These are phyloP conservation scores for Beauveria medogensis DNA, from an alignment of 2,329 filamentous ascomycete species.

Conservation along the genomic window DNA sequence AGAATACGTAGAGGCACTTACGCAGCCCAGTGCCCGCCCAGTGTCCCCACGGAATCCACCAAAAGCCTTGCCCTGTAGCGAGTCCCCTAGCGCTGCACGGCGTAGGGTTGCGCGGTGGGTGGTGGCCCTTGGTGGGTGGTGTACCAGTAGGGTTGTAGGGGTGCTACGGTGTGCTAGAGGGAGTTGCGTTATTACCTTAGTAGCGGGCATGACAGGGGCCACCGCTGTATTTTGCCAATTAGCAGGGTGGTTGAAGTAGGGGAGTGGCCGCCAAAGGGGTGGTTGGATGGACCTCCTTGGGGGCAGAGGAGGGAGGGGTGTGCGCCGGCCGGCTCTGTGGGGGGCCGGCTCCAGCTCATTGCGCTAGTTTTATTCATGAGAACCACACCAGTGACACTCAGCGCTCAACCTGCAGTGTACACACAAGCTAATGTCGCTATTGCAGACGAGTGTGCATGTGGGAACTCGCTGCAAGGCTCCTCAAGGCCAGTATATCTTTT, in stretches of 20 bases:
- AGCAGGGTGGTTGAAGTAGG: too few relatives aligned
- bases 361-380: background rate
- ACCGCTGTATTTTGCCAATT: too few relatives aligned
- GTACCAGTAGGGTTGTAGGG: background rate
- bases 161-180: too few relatives aligned
- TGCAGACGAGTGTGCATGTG: background rate
- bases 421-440: background rate
- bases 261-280: too few relatives aligned
- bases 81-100: background rate
- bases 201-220: too few relatives aligned
- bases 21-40: constrained; percentile 8
- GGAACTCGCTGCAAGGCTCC: background rate
- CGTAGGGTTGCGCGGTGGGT: background rate
- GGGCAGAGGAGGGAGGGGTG: too few relatives aligned
- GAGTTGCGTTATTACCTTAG: too few relatives aligned
- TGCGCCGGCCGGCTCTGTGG: too few relatives aligned
- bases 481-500: too few relatives aligned
- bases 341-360: background rate
- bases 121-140: background rate
- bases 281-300: too few relatives aligned
- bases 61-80: background rate
- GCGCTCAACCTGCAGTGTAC: background rate
- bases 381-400: background rate
- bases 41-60: background rate
- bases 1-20: background rate